phyloP scores from a whole-genome alignment of 441 rosid species.

The Brassica balearica region DNA sequence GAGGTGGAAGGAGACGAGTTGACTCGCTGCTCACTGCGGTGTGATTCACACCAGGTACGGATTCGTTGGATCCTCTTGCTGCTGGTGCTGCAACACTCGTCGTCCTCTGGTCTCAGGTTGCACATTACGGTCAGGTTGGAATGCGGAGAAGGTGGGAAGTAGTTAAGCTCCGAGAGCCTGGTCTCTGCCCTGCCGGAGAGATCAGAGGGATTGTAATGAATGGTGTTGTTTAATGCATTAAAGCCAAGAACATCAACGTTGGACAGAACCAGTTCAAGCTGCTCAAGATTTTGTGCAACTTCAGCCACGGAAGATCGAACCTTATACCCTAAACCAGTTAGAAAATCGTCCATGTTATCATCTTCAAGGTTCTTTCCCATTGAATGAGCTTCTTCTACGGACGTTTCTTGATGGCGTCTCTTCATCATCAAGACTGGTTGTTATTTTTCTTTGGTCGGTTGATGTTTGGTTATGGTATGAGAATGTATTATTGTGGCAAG shows the following conservation, averaged over 20 bases:
- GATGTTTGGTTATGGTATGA: not conserved
- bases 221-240: constrained; percentile 51
- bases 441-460: constrained; percentile 1
- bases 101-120: not conserved
- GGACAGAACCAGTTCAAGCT: constrained; percentile 66
- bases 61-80: constrained; percentile 49
- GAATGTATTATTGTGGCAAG: not conserved
- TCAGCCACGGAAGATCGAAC: constrained; percentile 66
- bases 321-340: constrained; percentile 74
- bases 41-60: constrained; percentile 39
- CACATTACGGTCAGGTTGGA: constrained; percentile 23
- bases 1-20: constrained; percentile 20
- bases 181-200: constrained; percentile 71
- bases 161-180: constrained; percentile 50
- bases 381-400: constrained; percentile 38
- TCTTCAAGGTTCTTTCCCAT: constrained; percentile 36
- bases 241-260: constrained; percentile 48
- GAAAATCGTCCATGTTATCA: constrained; percentile 56
- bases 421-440: constrained; percentile 47
- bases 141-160: constrained; percentile 29
- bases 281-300: constrained; percentile 70
- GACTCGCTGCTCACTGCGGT: constrained; percentile 48
- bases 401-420: constrained; percentile 55
- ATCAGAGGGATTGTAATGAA: constrained; percentile 74
- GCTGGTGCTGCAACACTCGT: constrained; percentile 36